Evolutionary conservation across 257 asterid genomes (phyloP).

Genomic region (Gardenia jasminoides): DNA sequence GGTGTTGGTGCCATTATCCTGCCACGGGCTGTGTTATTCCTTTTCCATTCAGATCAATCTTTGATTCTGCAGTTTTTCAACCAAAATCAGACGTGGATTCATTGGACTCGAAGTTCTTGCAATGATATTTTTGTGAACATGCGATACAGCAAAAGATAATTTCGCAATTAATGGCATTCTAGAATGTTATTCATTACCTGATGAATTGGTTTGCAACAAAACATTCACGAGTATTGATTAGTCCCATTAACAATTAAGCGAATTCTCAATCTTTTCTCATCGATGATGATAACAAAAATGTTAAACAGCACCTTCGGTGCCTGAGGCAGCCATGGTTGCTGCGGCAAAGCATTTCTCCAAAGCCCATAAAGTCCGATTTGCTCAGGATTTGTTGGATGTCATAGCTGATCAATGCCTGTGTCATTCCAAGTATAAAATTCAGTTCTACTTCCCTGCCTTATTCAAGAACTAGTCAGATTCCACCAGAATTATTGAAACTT

Average conservation of each 20-base stretch:
- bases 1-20: not conserved
- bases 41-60: not conserved
- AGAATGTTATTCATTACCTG: too few species aligned
- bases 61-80: not conserved
- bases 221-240: not conserved
- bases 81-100: not conserved
- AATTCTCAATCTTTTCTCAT: too few species aligned
- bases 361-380: constrained; percentile 5
- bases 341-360: constrained; percentile 12
- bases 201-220: too few species aligned
- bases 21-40: not conserved
- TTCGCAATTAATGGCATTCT: too few species aligned
- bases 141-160: too few species aligned
- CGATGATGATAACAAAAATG: too few species aligned
- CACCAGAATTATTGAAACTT: too few species aligned
- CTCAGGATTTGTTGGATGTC: not conserved
- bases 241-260: too few species aligned
- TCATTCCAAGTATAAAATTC: not conserved
- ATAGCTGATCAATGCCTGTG: not conserved
- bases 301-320: too few species aligned
- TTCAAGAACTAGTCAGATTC: too few species aligned
- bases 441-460: not conserved
- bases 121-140: too few species aligned
- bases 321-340: constrained; percentile 2
- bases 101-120: too few species aligned